Evolutionary conservation across 139 green algal species (phyloP), one percentile per base, ranked within the genome.

Genomic region (Trebouxia sp.): DNA sequence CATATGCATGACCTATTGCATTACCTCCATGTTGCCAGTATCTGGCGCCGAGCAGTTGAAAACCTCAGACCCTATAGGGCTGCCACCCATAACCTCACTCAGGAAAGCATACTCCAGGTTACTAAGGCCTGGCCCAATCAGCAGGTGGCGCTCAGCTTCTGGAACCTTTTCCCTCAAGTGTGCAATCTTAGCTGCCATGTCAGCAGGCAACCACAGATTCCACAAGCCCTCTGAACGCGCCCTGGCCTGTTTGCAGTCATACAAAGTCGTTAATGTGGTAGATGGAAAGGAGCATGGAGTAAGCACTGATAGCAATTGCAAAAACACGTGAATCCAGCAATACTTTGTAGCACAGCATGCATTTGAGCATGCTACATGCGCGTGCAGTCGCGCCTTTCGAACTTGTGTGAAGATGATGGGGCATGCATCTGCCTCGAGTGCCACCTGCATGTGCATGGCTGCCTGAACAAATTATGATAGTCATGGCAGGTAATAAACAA

Each of bases 31-130:
- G 91, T 99, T 99, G 75, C 82, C 96, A 0, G 97, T 99, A 86
- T 99, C 97, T 10, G 97, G 97, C 0, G 97, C 97, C 10, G 84
- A 93, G 91, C 97, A 99, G 92, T 99, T 99, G 93, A 99, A 99
- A 7, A 95, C 84, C 89, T 99, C 97, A 0, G 94, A 90, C 0
- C 92, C 94, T 89, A 90, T 98, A 48, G 89, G 62, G 53, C 82
- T 92, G 51, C 84, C 80, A 20, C 87, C 87, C 86, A 90, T 89
- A 11, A 83, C 48, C 80, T 94, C 88, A 82, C 91, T 93, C 78
- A 96, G 81, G 82, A 95, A 90, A 0, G 94, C 93, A 84, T 99
- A 99, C 81, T 99, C 94, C 69, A 77, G 80, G 69, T 77, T 77
- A 41, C 37, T 53, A 35, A 77, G 69, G 69, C 41, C 41, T 8